phyloP scores from a whole-genome alignment of 805 yeast species.

The Vanderwaltozyma tropicalis region DNA sequence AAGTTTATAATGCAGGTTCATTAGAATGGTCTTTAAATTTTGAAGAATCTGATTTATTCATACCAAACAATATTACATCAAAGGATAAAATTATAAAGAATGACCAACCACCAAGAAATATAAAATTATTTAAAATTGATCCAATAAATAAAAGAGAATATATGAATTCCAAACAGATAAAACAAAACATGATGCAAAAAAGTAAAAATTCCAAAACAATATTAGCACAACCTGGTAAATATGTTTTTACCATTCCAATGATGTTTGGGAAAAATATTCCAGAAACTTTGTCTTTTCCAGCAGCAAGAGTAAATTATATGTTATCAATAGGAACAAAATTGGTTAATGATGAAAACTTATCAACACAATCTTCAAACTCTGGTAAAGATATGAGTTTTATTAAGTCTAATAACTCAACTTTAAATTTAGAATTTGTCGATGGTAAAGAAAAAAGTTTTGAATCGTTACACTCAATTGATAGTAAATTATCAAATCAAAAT shows the following conservation, averaged over 20 bases:
- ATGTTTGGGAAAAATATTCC: slow-evolving; percentile 51
- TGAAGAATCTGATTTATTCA: slow-evolving; percentile 35
- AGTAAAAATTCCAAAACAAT: not conserved
- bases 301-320: slow-evolving; percentile 20
- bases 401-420: no score
- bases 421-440: no score
- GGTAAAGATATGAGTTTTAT: not conserved
- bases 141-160: slow-evolving; percentile 6
- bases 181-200: slow-evolving; percentile 2
- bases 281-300: slow-evolving; percentile 37
- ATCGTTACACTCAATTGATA: no score
- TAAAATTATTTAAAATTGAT: slow-evolving; percentile 6
- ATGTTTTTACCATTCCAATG: slow-evolving; percentile 54
- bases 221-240: slow-evolving; percentile 48
- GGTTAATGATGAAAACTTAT: slow-evolving; percentile 2
- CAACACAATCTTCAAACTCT: not conserved
- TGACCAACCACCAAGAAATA: slow-evolving; percentile 1
- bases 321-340: slow-evolving; percentile 13
- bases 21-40: slow-evolving; percentile 36
- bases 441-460: no score
- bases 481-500: slow-evolving; percentile 1
- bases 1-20: slow-evolving; percentile 39
- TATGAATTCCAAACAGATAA: slow-evolving; percentile 6
- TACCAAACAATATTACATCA: slow-evolving; percentile 18
- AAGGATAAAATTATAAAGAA: slow-evolving; percentile 7